A percentile compares a stretch with the other conserved stretches of the same genome.
phyloP scores from a whole-genome alignment of 805 yeast genomes.

The Debaryomyces hansenii region DNA sequence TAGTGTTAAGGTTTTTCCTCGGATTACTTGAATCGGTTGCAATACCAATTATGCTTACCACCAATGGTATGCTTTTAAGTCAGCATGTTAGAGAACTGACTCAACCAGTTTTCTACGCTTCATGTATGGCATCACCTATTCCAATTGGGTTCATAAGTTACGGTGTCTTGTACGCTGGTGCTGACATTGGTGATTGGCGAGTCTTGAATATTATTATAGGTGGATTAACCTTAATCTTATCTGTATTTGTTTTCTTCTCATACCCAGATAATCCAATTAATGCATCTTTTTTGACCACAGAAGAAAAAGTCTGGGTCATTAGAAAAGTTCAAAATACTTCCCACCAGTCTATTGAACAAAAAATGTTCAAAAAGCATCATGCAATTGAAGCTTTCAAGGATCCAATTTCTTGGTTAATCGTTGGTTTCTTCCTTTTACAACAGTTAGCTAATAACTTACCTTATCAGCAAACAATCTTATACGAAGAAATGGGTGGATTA shows the following conservation, averaged over 20 bases:
- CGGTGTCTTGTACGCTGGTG: constrained; percentile 29
- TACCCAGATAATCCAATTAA: constrained; percentile 61
- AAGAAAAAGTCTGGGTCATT: constrained; percentile 53
- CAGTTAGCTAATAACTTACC: constrained; percentile 54
- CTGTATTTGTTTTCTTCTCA: constrained; percentile 22
- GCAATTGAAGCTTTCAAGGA: constrained; percentile 51
- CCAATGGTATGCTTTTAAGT: constrained; percentile 52
- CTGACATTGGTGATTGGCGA: constrained; percentile 45
- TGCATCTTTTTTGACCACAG: constrained; percentile 45
- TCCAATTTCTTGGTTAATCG: constrained; percentile 24
- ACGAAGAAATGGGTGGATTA: constrained; percentile 42
- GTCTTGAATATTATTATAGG: constrained; percentile 58
- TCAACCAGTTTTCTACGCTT: constrained; percentile 54
- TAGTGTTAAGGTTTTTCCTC: constrained; percentile 48
- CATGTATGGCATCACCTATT: constrained; percentile 52
- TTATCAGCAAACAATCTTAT: constrained; percentile 53
- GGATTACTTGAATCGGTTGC: constrained; percentile 39
- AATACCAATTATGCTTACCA: constrained; percentile 38
- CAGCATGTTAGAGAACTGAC: constrained; percentile 46
- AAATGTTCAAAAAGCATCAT: constrained; percentile 47
- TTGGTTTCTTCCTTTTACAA: constrained; percentile 39
- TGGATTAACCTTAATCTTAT: constrained; percentile 43
- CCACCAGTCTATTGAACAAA: constrained; percentile 38
- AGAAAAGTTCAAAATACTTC: constrained; percentile 35
- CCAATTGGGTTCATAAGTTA: constrained; percentile 53